Base-by-base conservation (phyloP, 2,329 filamentous ascomycete species). In the Aureobasidium pullulans region DNA sequence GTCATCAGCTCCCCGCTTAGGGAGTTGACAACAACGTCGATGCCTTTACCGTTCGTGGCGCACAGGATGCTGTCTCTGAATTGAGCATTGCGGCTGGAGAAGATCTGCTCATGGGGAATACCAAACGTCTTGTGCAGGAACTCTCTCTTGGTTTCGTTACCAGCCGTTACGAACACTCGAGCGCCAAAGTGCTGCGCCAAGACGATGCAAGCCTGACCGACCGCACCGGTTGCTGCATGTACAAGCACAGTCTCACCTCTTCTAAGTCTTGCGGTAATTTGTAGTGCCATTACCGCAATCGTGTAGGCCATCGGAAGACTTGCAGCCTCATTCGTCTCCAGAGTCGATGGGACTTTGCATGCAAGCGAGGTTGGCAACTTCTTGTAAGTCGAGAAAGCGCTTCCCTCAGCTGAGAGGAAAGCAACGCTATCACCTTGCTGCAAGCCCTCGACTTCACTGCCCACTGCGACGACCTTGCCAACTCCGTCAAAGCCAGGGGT, bases 11-110 rank as follows among this genome's bases (percentile, higher is more conserved):
- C 62, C 1, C 72, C 71, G 2, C 64, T 48, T 13, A 67, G 58
- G 2, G 63, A 66, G 61, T 70, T 73, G 56, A 74, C 61, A 5
- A 72, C 62, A 5, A 75, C 68, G 61, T 75, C 70, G 10, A 73
- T 67, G n/a, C 73, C 73, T 6, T 49, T 47, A 15, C 63, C 66
- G 10, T 64, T 54, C 0, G 72, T 74, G 61, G 40, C 60, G 16
- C 15, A 65, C 61, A 59, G 50, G 3, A 74, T 57, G 4, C 57
- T 69, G 4, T 59, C 57, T 1, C 50, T 63, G 50, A 74, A 74
- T 19, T 40, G 8, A 1, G 59, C 50, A 43, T 70, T 66, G 23
- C 69, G 61, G 48, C 62, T 67, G 61, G 61, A 63, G 61, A 74
- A 71, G 56, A 74, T 72, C 52, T 69, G 67, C 29, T 69, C 64